Evolutionary conservation across 495 filamentous ascomycete genomes (phyloP), one percentile per base, ranked within the genome.

Genomic region (Penicillium turbatum): DNA sequence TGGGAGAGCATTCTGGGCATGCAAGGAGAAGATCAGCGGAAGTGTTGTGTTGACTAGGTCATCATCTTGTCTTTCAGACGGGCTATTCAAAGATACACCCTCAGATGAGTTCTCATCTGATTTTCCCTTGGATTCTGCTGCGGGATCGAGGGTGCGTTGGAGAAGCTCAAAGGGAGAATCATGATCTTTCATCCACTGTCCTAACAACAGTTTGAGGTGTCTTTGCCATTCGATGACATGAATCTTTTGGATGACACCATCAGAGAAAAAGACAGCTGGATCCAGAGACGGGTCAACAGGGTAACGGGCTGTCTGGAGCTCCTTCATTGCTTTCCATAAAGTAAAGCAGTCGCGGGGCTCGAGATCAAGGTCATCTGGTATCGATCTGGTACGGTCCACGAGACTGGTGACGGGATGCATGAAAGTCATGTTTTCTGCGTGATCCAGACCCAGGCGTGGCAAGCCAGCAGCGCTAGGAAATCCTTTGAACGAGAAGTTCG

Each of bases 321-420:
- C 76, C 4, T 62, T 62, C 84, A 91, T 86, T 1, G 65, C 63
- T 36, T 75, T 59, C 80, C 85, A 90, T 2, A 92, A 70, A 3
- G 56, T 73, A 2, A 83, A 68, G 53, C 87, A 90, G 59, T 92
- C 87, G 13, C 85, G 72, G 3, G 86, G 79, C 63, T 91, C 88
- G 4, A 91, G 66, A 37, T 72, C 76, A 2, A 90, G 66, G 63
- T 91, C 88, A 29, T 77, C 77, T 12, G 77, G 82, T 40, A 86
- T 81, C 11, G 79, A 82, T 54, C 79, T 72, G 29, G 71, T 79
- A 49, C 78, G 70, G 49, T 87, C 79, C 8, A 80, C 63, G 2
- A 92, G 66, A 55, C 79, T 79, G 6, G 81, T 74, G 24, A 88
- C 70, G 3, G 87, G 87, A 66, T 91, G 87, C n/a, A 90, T 61